Evolutionary conservation across 148 eudicot species (phyloP), one percentile per base, ranked within the genome.

Genomic region (Vaccinium corymbosum): DNA sequence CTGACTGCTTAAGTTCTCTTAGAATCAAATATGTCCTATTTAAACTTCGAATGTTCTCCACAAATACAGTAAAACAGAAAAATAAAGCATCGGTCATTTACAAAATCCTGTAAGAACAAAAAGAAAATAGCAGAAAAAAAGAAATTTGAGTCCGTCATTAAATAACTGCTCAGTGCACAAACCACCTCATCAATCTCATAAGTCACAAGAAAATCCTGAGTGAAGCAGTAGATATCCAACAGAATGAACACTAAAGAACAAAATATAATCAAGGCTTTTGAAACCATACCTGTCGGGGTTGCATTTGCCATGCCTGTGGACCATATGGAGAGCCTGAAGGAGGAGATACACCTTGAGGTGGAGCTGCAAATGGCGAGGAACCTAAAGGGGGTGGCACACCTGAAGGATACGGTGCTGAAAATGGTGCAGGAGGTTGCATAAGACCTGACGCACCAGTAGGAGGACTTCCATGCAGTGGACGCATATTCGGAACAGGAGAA

Each of bases 321-420:
- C 97, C 98, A 85, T 78, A 92, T 6, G 93, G 91, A 85, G 98
- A 76, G 80, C 93, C 93, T 10, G 86, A 72, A 64, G 93, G 87
- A 61, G 88, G 92, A 32, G 85, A 84, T 53, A 70, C 85, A 87
- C 88, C 89, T 87, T 85, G 95, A 73, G 83, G 88, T 75, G 92
- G 86, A 50, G 86, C 89, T 82, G 92, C 64, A 89, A 90, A 92
- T 80, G 87, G 86, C 51, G 86, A 80, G 74, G 89, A 83, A 61
- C 90, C 87, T 53, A 82, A 7, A 20, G 84, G 86, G 16, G 86
- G 85, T 13, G 83, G 89, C 70, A 76, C 64, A 66, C 85, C 74
- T 77, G 78, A 85, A 22, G 85, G 82, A 4, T 11, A 27, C 27
- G 85, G 83, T 62, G 83, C 86, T 46, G 84, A 79, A 85, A 88